Conservation (phyloP, 495 filamentous ascomycete genomes). For the Aspergillus egyptiacus region DNA sequence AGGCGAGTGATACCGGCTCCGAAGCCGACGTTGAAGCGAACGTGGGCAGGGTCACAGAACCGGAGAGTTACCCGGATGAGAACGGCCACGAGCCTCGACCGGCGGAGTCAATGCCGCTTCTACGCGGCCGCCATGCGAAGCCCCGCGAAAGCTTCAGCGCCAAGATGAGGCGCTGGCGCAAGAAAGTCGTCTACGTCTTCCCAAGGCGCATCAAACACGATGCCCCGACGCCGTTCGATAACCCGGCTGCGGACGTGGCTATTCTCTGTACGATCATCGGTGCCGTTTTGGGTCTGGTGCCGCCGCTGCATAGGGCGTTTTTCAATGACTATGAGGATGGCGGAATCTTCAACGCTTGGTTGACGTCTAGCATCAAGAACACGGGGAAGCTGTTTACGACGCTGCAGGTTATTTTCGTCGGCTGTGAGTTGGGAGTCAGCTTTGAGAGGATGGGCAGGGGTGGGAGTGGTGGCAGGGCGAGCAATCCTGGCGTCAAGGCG, state of each 20-base stretch:
- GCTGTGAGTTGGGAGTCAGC: conserved; percentile 55
- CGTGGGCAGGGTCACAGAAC: not conserved
- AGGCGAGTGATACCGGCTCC: not conserved
- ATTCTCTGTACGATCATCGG: conserved; percentile 60
- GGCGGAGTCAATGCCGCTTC: conserved; percentile 47
- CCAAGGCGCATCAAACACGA: not conserved
- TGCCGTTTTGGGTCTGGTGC: conserved; percentile 55
- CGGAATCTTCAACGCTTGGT: conserved; percentile 65
- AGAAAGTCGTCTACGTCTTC: conserved; percentile 12
- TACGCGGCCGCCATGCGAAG: conserved; percentile 29
- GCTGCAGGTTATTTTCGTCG: conserved; percentile 67
- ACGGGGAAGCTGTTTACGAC: conserved; percentile 66
- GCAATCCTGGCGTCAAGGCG: conserved; percentile 35
- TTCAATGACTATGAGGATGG: conserved; percentile 59
- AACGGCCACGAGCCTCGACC: conserved; percentile 17
- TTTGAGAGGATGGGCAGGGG: conserved; percentile 49
- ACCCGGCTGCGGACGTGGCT: conserved; percentile 56
- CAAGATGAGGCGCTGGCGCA: not conserved
- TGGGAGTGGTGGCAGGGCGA: conserved; percentile 41
- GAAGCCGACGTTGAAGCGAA: conserved; percentile 11
- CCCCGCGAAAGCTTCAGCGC: conserved; percentile 8
- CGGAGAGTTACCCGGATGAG: not conserved
- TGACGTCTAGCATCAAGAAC: conserved; percentile 60
- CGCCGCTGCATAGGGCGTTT: conserved; percentile 58
- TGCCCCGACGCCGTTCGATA: conserved; percentile 9